Evolutionary conservation across 768 basidiomycete genomes (phyloP).

Genomic region (Naganishia onofrii): DNA sequence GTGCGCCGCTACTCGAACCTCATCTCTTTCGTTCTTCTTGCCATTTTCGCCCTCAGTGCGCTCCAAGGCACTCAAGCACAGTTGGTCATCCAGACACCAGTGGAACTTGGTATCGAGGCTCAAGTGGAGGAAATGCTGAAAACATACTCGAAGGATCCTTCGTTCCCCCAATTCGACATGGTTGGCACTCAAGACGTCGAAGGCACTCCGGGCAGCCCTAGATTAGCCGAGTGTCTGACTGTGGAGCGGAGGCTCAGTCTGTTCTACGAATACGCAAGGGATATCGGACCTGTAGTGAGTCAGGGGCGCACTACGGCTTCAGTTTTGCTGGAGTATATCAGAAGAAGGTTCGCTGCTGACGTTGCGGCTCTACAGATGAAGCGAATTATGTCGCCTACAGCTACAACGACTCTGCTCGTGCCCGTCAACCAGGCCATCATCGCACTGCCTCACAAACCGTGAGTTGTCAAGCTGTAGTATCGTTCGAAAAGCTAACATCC

Average conservation of each 20-base stretch:
- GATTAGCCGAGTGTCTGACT: constrained; percentile 39
- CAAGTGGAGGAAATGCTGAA: constrained; percentile 13
- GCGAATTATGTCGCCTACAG: constrained; percentile 9
- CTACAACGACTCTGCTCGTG: constrained; percentile 65
- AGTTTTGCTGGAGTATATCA: neutral
- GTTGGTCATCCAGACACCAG: constrained; percentile 8
- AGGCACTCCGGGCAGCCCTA: constrained; percentile 23
- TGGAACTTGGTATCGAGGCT: constrained; percentile 15
- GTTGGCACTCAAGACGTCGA: constrained; percentile 3
- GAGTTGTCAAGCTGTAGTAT: constrained; percentile 50
- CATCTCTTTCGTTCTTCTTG: neutral
- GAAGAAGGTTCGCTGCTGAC: neutral
- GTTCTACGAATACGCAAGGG: constrained; percentile 44
- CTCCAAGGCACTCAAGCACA: neutral
- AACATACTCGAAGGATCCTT: constrained; percentile 25
- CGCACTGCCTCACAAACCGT: constrained; percentile 58
- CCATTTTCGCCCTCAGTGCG: neutral
- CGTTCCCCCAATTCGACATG: constrained; percentile 33
- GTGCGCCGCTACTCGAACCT: neutral
- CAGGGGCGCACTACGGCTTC: neutral
- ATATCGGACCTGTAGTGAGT: constrained; percentile 38
- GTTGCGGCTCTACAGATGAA: neutral
- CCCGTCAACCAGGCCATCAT: constrained; percentile 87
- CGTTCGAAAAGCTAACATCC: neutral
- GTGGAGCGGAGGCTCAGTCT: constrained; percentile 37